These are phyloP conservation scores for Adansonia digitata DNA, from an alignment of 345 rosid genomes.

Conservation along the genomic window DNA sequence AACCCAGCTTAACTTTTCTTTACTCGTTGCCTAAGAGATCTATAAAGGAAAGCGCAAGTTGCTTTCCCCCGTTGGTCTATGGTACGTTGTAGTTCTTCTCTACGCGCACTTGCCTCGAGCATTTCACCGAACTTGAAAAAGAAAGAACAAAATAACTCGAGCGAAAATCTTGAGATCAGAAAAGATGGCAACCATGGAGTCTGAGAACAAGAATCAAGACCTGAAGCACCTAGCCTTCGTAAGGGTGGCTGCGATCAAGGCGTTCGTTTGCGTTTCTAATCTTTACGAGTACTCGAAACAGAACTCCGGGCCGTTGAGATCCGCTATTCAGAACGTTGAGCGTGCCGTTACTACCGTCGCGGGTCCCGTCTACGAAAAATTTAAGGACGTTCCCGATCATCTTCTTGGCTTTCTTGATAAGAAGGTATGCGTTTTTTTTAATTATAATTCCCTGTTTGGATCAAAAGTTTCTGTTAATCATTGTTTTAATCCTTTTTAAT, in stretches of 20 bases:
- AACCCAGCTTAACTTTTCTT: background rate
- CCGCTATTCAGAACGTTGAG: constrained; percentile 69
- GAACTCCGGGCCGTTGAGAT: constrained; percentile 72
- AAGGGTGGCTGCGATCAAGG: constrained; percentile 50
- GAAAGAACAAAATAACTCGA: background rate
- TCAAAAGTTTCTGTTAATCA: background rate
- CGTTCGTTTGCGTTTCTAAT: constrained; percentile 41
- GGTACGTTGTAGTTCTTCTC: too few relatives aligned
- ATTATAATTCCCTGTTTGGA: background rate
- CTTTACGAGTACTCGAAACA: constrained; percentile 71
- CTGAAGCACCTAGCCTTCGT: constrained; percentile 69
- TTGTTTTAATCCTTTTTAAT: background rate
- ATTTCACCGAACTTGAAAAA: background rate
- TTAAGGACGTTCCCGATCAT: constrained; percentile 60
- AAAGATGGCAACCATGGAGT: too few relatives aligned
- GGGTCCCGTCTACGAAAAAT: constrained; percentile 57
- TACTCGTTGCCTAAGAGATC: background rate
- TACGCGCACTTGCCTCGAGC: too few relatives aligned
- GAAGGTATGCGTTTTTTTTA: constrained; percentile 42
- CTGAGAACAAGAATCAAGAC: constrained; percentile 31
- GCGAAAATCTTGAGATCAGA: too few relatives aligned
- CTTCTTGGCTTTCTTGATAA: constrained; percentile 62
- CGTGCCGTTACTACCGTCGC: constrained; percentile 57
- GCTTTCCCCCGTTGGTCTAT: too few relatives aligned
- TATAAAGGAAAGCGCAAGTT: background rate